Percentiles rank a stretch among this genome's conserved stretches.
These are phyloP conservation scores for Parastagonospora nodorum DNA, from an alignment of 2,329 filamentous ascomycete genomes.

Conservation along the genomic window DNA sequence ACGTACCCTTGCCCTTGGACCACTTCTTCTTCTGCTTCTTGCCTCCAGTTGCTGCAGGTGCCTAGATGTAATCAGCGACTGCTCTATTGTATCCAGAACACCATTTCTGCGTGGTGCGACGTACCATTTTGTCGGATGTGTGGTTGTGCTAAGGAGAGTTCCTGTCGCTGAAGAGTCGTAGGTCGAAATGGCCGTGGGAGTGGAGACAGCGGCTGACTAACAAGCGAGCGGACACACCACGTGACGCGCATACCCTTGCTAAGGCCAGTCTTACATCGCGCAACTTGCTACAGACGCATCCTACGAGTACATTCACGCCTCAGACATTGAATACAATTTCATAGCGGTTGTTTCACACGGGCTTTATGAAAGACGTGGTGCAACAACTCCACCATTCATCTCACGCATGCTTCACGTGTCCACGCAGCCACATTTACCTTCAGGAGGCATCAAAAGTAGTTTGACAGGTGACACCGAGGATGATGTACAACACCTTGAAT, in stretches of 20 bases:
- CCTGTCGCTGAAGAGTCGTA: constrained; percentile 18
- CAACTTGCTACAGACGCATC: background rate
- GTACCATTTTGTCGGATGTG: constrained; percentile 52
- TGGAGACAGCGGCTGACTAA: constrained; percentile 26
- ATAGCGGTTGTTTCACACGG: no score
- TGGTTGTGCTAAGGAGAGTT: constrained; percentile 37
- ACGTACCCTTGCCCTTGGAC: constrained; percentile 66
- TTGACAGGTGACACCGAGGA: no score
- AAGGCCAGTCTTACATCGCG: background rate
- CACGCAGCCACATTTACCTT: no score
- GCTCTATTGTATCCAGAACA: background rate
- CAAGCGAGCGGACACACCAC: constrained; percentile 28
- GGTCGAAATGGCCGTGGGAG: constrained; percentile 21
- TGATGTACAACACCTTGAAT: no score
- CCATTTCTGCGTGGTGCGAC: constrained; percentile 9
- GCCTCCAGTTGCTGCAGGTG: constrained; percentile 66
- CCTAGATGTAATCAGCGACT: constrained; percentile 16
- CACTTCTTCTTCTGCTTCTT: constrained; percentile 88
- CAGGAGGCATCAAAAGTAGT: no score
- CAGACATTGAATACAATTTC: background rate
- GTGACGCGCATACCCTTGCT: constrained; percentile 10
- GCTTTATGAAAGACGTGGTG: no score
- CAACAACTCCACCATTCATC: no score
- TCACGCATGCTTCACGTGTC: no score
- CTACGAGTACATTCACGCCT: background rate